Base-by-base conservation (phyloP, 495 filamentous ascomycete species). In the Clohesyomyces aquaticus region DNA sequence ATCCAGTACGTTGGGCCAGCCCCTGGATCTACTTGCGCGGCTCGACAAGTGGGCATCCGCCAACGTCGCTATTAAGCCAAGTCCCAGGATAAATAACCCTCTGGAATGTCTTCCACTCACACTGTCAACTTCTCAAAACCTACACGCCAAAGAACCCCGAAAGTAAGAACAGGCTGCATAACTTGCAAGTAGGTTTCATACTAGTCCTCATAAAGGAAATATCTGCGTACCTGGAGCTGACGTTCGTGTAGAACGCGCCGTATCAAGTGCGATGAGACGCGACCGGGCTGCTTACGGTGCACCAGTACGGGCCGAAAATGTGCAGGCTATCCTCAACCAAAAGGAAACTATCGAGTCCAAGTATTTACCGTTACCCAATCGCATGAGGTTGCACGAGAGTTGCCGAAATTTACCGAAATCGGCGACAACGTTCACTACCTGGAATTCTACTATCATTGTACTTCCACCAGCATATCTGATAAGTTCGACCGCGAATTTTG, bases 401-500 rank as follows among this genome's bases (percentile, higher is more conserved):
- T 38, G 14, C 32, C 32, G 14, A 38, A 6, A 14, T 6, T 38
- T 38, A 6, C 32, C 32, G 32, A 14, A 38, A 6, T 38, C 32
- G 32, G 32, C 14, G 32, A 38, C 14, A 38, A 38, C 32, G 14
- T 38, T 6, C 32, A 38, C 32, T 6, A 38, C 14, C 32, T 38
- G 32, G 32, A 38, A 14, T 46, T 25, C 54, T 46, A 57, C 54
- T 18, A 57, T 23, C 19, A 46, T 29, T 45, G 54, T 27, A 19
- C 18, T 27, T 19, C 9, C 8, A 4, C 35, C 9, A 45, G 32
- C 4, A 3, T 43, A 4, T 32, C 51, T 19, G 26, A 28, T 21
- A 32, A 4, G 38, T 45, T 57, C 16, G 54, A 45, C 54, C 23
- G 23, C 8, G 41, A 57, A 22, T 57, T 46, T 19, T 57, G 63